These are phyloP conservation scores for Aureobasidium leucospermi DNA, from an alignment of 2,329 filamentous ascomycete species.

Conservation along the genomic window DNA sequence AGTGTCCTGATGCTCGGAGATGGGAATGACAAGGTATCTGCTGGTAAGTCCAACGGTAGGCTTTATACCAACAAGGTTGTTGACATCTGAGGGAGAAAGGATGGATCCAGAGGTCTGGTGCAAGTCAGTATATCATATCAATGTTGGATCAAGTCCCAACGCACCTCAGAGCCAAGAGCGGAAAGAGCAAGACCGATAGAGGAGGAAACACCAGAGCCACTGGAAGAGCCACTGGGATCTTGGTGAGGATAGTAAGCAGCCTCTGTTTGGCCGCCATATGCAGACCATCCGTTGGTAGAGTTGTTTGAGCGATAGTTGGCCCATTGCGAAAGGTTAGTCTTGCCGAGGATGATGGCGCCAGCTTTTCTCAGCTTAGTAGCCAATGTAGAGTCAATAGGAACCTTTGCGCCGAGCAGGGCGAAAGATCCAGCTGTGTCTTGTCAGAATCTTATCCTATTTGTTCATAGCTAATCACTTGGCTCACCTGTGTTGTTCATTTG, in stretches of 20 bases:
- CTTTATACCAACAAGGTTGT: slow-evolving; percentile 61
- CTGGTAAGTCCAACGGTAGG: slow-evolving; percentile 60
- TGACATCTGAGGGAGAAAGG: slow-evolving; percentile 46
- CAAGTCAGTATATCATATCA: background rate
- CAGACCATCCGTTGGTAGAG: slow-evolving; percentile 56
- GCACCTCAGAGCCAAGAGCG: slow-evolving; percentile 51
- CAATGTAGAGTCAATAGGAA: slow-evolving; percentile 51
- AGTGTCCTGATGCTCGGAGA: slow-evolving; percentile 51
- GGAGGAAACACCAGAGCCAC: slow-evolving; percentile 54
- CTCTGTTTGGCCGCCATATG: slow-evolving; percentile 54
- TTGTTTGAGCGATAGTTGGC: slow-evolving; percentile 54
- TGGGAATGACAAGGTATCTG: slow-evolving; percentile 56
- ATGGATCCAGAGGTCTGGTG: slow-evolving; percentile 56
- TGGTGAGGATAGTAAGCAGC: slow-evolving; percentile 56
- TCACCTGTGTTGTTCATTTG: slow-evolving; percentile 52
- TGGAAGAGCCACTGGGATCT: slow-evolving; percentile 55
- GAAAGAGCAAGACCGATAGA: slow-evolving; percentile 54
- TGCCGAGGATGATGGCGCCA: slow-evolving; percentile 59
- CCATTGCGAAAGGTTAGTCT: slow-evolving; percentile 59
- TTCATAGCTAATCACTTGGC: slow-evolving; percentile 14
- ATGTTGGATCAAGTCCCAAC: background rate
- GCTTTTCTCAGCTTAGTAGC: slow-evolving; percentile 53
- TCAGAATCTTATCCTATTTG: background rate
- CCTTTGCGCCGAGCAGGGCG: slow-evolving; percentile 52
- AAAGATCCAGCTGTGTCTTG: slow-evolving; percentile 49